Evolutionary conservation across 768 basidiomycete genomes (phyloP), one percentile per base, ranked within the genome.

Genomic region (Leccinum olivaceopallidum): DNA sequence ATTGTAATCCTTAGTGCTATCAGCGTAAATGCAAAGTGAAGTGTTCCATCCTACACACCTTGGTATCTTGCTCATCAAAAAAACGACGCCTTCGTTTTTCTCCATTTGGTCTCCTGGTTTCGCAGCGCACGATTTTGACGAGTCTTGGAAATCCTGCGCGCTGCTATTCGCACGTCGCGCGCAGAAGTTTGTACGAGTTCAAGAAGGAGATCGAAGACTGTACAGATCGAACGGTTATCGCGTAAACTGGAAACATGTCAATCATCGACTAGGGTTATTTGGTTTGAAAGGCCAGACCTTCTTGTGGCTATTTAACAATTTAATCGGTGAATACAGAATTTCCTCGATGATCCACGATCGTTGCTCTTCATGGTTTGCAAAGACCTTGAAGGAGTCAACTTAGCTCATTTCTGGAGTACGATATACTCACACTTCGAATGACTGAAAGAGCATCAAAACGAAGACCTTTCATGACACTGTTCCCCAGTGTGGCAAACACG

Each of bases 261-360:
- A 39, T 6, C 28, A 55, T 10, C 4, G 18, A 12, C 7, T 22
- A 9, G 2, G 32, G 47, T n/a, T 44, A n/a, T 42, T 10, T 13
- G 24, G 37, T 10, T 2, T 56, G 22, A 32, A 14, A 28, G 8
- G 5, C 75, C 85, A 14, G 51, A 95, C 94, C 87, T 89, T 90
- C 75, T 93, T 92, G 71, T 94, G 97, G 20, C 87, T 85, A 67
- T 94, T 92, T 3, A 92, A 91, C 22, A 95, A 80, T 74, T 94
- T 95, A 65, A 91, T 95, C 57, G 98, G 77, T 0, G 94, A 95
- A 9, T 86, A 84, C 28, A 99, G 69, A 36, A 98, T 95, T 74
- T 98, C 97, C 71, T 98, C 95, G n/a, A 98, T 89, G 63, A 98
- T 96, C 95, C 95, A 97, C 1, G 89, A 86, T 9, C 97, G 79